Conservation (phyloP, 1,284 basidiomycete species). For the Moesziomyces globuligerus region DNA sequence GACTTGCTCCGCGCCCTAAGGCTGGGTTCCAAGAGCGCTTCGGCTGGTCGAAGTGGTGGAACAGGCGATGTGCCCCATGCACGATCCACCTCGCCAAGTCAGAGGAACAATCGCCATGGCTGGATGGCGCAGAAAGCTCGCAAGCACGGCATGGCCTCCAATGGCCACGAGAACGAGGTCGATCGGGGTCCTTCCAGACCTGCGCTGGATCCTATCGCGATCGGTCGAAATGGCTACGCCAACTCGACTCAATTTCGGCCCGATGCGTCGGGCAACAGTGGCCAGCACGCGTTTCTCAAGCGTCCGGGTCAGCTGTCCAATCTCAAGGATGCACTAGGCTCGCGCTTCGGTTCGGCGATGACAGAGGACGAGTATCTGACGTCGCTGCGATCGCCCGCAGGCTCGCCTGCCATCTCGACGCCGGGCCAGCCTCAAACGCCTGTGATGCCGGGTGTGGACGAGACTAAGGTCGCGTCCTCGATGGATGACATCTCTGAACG, state of each 20-base stretch:
- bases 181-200: neutral
- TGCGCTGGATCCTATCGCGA: neutral
- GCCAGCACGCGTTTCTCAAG: slow-evolving; percentile 3
- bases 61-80: slow-evolving; percentile 18
- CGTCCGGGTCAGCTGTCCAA: slow-evolving; percentile 16
- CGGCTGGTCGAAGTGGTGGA: slow-evolving; percentile 29
- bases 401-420: slow-evolving; percentile 41
- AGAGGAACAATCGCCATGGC: slow-evolving; percentile 43
- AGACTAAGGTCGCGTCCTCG: neutral
- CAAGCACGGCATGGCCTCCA: slow-evolving; percentile 42
- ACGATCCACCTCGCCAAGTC: slow-evolving; percentile 24
- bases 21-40: slow-evolving; percentile 39
- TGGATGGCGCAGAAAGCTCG: slow-evolving; percentile 56
- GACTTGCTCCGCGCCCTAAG: slow-evolving; percentile 57
- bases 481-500: neutral
- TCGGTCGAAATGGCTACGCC: neutral
- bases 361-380: slow-evolving; percentile 47
- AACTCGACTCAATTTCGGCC: neutral
- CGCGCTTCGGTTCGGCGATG: slow-evolving; percentile 23
- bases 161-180: slow-evolving; percentile 4
- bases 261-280: neutral
- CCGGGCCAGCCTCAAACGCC: slow-evolving; percentile 18
- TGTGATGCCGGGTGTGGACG: slow-evolving; percentile 9
- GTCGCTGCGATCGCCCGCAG: slow-evolving; percentile 36
- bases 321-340: slow-evolving; percentile 14